Evolutionary conservation across 2,329 filamentous ascomycete genomes (phyloP).

Genomic region (Penicillium sp.): DNA sequence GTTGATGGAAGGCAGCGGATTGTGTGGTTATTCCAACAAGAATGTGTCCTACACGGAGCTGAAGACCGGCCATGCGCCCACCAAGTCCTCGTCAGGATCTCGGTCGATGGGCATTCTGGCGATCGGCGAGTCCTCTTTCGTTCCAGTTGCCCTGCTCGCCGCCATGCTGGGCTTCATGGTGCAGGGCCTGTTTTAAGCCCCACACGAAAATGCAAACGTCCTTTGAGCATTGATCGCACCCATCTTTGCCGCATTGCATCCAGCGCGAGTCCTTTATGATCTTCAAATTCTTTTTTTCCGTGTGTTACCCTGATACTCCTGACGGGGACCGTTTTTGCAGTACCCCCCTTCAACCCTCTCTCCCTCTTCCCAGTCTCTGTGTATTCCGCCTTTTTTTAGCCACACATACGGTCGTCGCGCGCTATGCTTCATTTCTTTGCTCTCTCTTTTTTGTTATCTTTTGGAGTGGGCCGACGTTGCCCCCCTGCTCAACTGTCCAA

Average conservation of each 20-base stretch:
- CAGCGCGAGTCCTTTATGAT: constrained; percentile 1
- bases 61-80: not conserved
- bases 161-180: constrained; percentile 2
- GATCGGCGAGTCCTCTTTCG: not conserved
- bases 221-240: not conserved
- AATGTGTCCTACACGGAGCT: constrained; percentile 8
- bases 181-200: not conserved
- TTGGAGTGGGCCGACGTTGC: not conserved
- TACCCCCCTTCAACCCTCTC: not conserved
- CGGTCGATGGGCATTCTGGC: not conserved
- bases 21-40: constrained; percentile 21
- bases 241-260: not conserved
- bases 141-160: not conserved
- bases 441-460: not conserved
- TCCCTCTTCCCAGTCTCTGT: not conserved
- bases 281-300: not conserved
- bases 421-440: not conserved
- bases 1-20: constrained; percentile 27
- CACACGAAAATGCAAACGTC: too few relatives aligned
- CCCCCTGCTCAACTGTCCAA: not conserved
- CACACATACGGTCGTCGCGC: constrained; percentile 4
- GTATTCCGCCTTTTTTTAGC: not conserved
- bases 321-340: too few relatives aligned
- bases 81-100: not conserved
- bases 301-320: constrained; percentile 1